A percentile compares a stretch with the other conserved stretches of the same genome.
Evolutionary conservation across 305 asterid genomes (phyloP).

Genomic region (Ilex paraguariensis): DNA sequence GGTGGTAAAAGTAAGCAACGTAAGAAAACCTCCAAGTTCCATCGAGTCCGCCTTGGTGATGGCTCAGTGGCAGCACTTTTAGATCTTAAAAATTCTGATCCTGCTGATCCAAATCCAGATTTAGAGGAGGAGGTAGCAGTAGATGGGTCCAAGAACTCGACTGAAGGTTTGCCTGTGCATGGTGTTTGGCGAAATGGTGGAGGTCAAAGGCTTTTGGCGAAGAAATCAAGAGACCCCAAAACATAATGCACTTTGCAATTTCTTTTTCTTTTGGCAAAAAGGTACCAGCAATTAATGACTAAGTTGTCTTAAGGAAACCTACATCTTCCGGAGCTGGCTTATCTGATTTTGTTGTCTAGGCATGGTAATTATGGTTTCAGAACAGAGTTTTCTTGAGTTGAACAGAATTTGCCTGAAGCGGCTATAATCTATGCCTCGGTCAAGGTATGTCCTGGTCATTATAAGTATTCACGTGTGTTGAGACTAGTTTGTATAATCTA

Average conservation of each 20-base stretch:
- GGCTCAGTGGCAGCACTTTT: conserved; percentile 54
- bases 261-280: too few relatives aligned
- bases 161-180: conserved; percentile 48
- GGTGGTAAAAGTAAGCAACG: conserved; percentile 67
- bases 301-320: too few relatives aligned
- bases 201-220: conserved; percentile 65
- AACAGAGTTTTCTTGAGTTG: too few relatives aligned
- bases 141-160: conserved; percentile 20
- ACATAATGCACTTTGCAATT: conserved; percentile 14
- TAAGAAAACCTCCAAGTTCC: conserved; percentile 84
- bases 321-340: too few relatives aligned
- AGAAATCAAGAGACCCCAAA: conserved; percentile 33
- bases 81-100: conserved; percentile 46
- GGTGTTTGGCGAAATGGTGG: conserved; percentile 89
- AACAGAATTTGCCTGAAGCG: too few relatives aligned
- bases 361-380: too few relatives aligned
- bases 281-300: too few relatives aligned
- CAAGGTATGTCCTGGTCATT: too few relatives aligned
- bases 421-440: too few relatives aligned
- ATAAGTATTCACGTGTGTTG: too few relatives aligned
- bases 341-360: too few relatives aligned
- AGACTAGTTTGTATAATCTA: too few relatives aligned
- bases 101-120: conserved; percentile 43
- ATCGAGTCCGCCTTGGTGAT: conserved; percentile 77
- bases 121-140: conserved; percentile 24